Conservation (phyloP, 179 eudicot species). For the Silene coronaria region DNA sequence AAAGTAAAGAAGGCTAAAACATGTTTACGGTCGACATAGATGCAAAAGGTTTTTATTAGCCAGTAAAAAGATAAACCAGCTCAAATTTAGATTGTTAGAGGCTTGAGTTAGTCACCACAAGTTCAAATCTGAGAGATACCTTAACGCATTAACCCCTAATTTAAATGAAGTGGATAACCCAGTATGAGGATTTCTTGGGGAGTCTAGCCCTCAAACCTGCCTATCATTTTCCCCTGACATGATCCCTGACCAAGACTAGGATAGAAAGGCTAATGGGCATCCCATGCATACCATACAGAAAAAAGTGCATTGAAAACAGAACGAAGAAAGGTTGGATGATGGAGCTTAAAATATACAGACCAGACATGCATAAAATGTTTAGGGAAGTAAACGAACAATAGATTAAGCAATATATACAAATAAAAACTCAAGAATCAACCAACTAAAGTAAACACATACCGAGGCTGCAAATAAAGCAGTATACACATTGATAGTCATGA, state of each 20-base stretch:
- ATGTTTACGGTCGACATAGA: not conserved
- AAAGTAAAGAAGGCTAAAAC: not conserved
- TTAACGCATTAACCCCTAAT: not conserved
- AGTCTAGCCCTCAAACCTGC: not conserved
- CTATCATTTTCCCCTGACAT: not conserved
- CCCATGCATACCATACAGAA: not conserved
- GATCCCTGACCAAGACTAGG: not conserved
- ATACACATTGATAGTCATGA: constrained; percentile 77
- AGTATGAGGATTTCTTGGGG: not conserved
- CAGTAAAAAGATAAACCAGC: not conserved
- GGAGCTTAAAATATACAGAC: not conserved
- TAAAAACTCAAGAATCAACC: not conserved
- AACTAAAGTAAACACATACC: constrained; percentile 45
- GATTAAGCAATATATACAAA: not conserved
- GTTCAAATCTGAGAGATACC: constrained; percentile 3
- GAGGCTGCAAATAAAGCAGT: constrained; percentile 81
- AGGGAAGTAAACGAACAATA: not conserved
- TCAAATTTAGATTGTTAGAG: not conserved
- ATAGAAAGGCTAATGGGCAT: not conserved
- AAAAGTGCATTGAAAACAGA: not conserved
- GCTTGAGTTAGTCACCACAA: not conserved
- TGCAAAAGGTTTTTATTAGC: not conserved
- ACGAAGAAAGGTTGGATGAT: not conserved
- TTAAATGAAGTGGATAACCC: not conserved
- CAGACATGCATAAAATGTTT: not conserved